Evolutionary conservation across 148 eudicot genomes (phyloP).

Genomic region (Camellia sinensis): DNA sequence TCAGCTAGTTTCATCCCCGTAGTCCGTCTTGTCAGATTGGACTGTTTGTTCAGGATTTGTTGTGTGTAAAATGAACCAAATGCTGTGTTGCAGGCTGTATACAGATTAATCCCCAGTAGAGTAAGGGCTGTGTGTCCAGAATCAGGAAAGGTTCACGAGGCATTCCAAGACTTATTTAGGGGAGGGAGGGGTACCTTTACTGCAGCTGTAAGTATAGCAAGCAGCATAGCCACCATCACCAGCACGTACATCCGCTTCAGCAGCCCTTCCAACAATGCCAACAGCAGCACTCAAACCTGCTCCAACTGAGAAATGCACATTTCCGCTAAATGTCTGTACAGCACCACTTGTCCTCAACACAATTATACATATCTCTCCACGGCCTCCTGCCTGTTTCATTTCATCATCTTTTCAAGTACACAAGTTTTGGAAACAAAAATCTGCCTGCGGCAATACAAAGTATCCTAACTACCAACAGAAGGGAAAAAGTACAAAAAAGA

Average conservation of each 20-base stretch:
- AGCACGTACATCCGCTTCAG: slow-evolving; percentile 33
- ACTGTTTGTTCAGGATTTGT: too few relatives aligned
- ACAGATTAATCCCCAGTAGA: too few relatives aligned
- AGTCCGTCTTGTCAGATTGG: too few relatives aligned
- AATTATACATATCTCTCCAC: slow-evolving; percentile 26
- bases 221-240: slow-evolving; percentile 38
- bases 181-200: slow-evolving; percentile 23
- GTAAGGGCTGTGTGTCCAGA: too few relatives aligned
- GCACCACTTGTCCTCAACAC: slow-evolving; percentile 26
- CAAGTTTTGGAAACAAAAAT: too few relatives aligned
- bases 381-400: slow-evolving; percentile 31
- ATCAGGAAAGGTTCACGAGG: background rate
- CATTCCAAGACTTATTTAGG: background rate
- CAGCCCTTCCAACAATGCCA: slow-evolving; percentile 33
- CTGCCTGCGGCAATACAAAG: too few relatives aligned
- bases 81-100: too few relatives aligned
- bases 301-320: slow-evolving; percentile 28
- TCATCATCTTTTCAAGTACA: too few relatives aligned
- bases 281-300: slow-evolving; percentile 33
- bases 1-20: too few relatives aligned
- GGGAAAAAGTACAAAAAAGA: too few relatives aligned
- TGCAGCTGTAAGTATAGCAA: slow-evolving; percentile 32
- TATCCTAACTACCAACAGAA: too few relatives aligned
- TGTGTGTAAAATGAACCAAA: too few relatives aligned
- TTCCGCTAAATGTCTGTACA: slow-evolving; percentile 27